These are phyloP conservation scores for Xylariaceae sp. DNA, from an alignment of 2,329 filamentous ascomycete genomes.

Conservation along the genomic window DNA sequence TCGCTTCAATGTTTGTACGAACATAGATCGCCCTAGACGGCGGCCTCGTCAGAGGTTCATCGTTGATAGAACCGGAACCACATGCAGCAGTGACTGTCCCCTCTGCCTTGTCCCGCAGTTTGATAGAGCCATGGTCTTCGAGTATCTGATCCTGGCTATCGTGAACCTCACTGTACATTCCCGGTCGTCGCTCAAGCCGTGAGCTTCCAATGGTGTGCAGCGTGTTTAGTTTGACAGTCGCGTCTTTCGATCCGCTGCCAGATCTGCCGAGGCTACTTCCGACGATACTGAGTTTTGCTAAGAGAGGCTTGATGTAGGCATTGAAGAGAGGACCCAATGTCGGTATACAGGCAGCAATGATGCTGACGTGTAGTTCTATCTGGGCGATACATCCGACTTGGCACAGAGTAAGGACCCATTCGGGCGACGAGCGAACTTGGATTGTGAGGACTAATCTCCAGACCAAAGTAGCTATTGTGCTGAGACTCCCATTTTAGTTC, in stretches of 20 bases:
- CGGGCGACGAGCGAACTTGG: constrained; percentile 10
- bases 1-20: constrained; percentile 12
- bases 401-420: constrained; percentile 22
- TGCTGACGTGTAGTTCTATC: constrained; percentile 37
- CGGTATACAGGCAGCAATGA: constrained; percentile 41
- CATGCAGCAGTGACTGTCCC: constrained; percentile 8
- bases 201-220: constrained; percentile 10
- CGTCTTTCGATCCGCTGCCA: not conserved
- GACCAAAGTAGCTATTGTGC: constrained; percentile 37
- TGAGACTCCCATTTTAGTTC: constrained; percentile 1
- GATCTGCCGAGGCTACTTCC: not conserved
- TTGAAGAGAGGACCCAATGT: constrained; percentile 38
- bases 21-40: constrained; percentile 4
- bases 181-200: not conserved
- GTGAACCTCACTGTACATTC: constrained; percentile 3
- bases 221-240: not conserved
- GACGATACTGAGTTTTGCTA: not conserved
- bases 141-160: constrained; percentile 9
- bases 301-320: constrained; percentile 5
- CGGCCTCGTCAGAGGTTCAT: not conserved
- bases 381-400: constrained; percentile 35
- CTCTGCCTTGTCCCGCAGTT: constrained; percentile 1
- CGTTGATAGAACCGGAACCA: constrained; percentile 1
- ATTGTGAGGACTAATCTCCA: constrained; percentile 33
- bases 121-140: constrained; percentile 4